These are phyloP conservation scores for Tetrapisispora arboricola DNA, from an alignment of 805 yeast species.

Conservation along the genomic window DNA sequence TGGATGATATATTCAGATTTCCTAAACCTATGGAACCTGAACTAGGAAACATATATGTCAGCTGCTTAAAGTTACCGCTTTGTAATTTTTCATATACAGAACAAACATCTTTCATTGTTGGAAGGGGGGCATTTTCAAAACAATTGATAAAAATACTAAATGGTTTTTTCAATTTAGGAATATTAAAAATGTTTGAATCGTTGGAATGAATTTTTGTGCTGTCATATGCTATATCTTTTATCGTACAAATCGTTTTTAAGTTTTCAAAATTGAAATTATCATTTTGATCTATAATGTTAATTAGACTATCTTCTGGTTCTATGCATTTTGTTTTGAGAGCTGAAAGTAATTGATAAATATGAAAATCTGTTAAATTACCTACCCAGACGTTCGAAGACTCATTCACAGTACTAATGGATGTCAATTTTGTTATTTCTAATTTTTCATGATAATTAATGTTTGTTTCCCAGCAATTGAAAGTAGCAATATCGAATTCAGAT, in stretches of 20 bases:
- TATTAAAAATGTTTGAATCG: conserved; percentile 32
- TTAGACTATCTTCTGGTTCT: background rate
- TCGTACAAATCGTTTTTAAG: conserved; percentile 38
- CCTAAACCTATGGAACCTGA: conserved; percentile 78
- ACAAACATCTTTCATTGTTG: conserved; percentile 31
- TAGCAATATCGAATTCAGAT: conserved; percentile 32
- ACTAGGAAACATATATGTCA: conserved; percentile 58
- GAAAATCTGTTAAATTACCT: conserved; percentile 73
- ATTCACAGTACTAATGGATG: conserved; percentile 56
- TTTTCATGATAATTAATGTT: conserved; percentile 65
- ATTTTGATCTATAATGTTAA: background rate
- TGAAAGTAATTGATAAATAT: conserved; percentile 24
- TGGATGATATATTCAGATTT: conserved; percentile 52
- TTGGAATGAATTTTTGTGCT: conserved; percentile 10
- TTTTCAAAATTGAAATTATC: background rate
- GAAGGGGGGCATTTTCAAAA: conserved; percentile 48
- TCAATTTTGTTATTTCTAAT: conserved; percentile 75
- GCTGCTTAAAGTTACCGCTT: conserved; percentile 3
- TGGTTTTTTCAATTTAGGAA: conserved; percentile 36
- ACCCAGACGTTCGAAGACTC: conserved; percentile 49
- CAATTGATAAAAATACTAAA: conserved; percentile 52
- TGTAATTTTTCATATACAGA: conserved; percentile 3
- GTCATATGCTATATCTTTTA: conserved; percentile 25
- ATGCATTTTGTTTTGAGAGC: background rate
- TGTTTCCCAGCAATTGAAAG: conserved; percentile 52